These are phyloP conservation scores for Neckera pumila DNA, from an alignment of 225 moss, liverwort and hornwort species.

Conservation along the genomic window DNA sequence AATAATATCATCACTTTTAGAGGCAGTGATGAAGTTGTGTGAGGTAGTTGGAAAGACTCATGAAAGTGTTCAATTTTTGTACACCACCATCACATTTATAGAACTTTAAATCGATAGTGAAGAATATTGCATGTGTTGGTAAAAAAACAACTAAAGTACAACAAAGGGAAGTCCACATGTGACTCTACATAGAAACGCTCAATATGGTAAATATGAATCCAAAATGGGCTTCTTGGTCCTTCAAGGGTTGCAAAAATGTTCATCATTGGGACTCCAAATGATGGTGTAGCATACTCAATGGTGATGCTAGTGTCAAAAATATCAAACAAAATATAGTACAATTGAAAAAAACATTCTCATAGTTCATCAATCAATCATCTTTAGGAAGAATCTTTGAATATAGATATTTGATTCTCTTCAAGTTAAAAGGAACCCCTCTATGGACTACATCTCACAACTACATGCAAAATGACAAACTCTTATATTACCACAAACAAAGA, in stretches of 20 bases:
- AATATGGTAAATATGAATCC: not conserved
- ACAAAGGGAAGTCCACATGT: not conserved
- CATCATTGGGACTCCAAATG: not conserved
- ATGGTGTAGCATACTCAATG: not conserved
- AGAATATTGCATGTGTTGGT: not conserved
- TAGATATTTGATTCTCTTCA: not conserved
- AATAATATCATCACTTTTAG: not conserved
- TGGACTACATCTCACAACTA: not conserved
- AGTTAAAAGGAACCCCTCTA: not conserved
- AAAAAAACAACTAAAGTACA: not conserved
- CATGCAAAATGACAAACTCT: no score
- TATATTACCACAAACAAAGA: no score
- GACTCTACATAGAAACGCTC: not conserved
- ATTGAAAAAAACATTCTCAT: not conserved
- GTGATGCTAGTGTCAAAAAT: not conserved
- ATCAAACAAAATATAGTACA: not conserved
- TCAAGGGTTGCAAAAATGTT: not conserved
- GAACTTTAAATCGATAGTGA: not conserved
- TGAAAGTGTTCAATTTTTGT: not conserved
- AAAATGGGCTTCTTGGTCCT: not conserved
- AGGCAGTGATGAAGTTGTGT: not conserved
- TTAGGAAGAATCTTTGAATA: not conserved
- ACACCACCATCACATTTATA: not conserved
- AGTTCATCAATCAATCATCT: not conserved
- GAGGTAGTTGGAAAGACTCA: not conserved